Evolutionary conservation across 805 yeast genomes (phyloP).

Genomic region (Kuraishia capsulata): DNA sequence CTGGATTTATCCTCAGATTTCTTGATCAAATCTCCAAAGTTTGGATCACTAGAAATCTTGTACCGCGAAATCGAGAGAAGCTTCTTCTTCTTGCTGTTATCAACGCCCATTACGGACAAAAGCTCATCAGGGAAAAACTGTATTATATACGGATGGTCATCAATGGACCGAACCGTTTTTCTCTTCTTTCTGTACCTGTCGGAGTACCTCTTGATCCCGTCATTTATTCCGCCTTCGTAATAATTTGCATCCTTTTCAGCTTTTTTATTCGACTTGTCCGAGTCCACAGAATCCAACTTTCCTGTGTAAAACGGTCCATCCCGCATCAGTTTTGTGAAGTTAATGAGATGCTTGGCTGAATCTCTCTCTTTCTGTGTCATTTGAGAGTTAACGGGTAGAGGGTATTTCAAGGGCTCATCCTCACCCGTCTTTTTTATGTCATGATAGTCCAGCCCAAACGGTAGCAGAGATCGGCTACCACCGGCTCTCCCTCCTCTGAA

Average conservation of each 20-base stretch:
- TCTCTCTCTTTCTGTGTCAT: constrained; percentile 40
- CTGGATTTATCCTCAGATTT: constrained; percentile 26
- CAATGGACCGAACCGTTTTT: constrained; percentile 60
- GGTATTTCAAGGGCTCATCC: constrained; percentile 27
- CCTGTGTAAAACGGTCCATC: constrained; percentile 69
- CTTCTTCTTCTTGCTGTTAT: constrained; percentile 42
- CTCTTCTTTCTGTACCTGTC: constrained; percentile 70
- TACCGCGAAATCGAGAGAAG: constrained; percentile 30
- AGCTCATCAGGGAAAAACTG: constrained; percentile 74
- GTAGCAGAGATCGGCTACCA: constrained; percentile 31
- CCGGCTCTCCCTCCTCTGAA: constrained; percentile 39
- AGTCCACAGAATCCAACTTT: constrained; percentile 18
- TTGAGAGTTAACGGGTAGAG: constrained; percentile 60
- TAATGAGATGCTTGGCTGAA: constrained; percentile 46
- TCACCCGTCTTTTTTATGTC: constrained; percentile 38
- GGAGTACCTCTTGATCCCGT: constrained; percentile 74
- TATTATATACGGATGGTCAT: constrained; percentile 67
- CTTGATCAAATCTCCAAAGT: constrained; percentile 24
- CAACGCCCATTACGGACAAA: constrained; percentile 61
- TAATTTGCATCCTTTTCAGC: constrained; percentile 10
- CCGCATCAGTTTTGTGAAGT: constrained; percentile 40
- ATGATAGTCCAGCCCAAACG: constrained; percentile 65
- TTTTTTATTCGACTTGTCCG: constrained; percentile 16
- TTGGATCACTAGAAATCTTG: constrained; percentile 28
- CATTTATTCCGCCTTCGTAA: constrained; percentile 38